Conservation (phyloP, 2,329 filamentous ascomycete genomes). For the Furcasterigmium furcatum region DNA sequence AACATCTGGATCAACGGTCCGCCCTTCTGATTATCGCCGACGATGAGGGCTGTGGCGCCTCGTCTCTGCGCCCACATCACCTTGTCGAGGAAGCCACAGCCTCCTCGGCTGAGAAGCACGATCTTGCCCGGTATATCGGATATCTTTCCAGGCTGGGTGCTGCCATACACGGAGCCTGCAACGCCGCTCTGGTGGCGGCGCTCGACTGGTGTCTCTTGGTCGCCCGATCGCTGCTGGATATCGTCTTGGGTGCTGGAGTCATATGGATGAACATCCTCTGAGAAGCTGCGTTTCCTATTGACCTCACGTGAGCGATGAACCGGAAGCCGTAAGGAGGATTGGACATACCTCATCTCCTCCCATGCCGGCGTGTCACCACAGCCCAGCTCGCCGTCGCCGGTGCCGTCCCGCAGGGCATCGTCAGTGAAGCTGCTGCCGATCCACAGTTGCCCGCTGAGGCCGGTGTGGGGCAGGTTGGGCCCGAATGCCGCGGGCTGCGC, state of each 20-base stretch:
- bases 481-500: slow-evolving; percentile 93
- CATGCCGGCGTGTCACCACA: slow-evolving; percentile 94
- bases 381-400: slow-evolving; percentile 79
- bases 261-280: too few species aligned
- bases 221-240: slow-evolving; percentile 53
- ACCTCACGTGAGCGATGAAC: too few species aligned
- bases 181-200: background rate
- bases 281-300: too few species aligned
- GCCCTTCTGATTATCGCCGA: slow-evolving; percentile 88
- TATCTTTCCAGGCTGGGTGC: slow-evolving; percentile 58
- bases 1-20: slow-evolving; percentile 96
- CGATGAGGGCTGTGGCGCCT: slow-evolving; percentile 85
- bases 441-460: slow-evolving; percentile 88
- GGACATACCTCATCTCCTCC: slow-evolving; percentile 44
- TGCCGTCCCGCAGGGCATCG: slow-evolving; percentile 61
- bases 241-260: slow-evolving; percentile 63
- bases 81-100: slow-evolving; percentile 95
- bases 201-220: slow-evolving; percentile 6
- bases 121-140: slow-evolving; percentile 87
- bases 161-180: slow-evolving; percentile 59
- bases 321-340: too few species aligned
- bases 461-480: slow-evolving; percentile 68
- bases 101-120: slow-evolving; percentile 85
- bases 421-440: slow-evolving; percentile 90
- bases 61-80: slow-evolving; percentile 94